Conservation (phyloP, 169 alveolate genomes). For the Plasmodium vinckei region DNA sequence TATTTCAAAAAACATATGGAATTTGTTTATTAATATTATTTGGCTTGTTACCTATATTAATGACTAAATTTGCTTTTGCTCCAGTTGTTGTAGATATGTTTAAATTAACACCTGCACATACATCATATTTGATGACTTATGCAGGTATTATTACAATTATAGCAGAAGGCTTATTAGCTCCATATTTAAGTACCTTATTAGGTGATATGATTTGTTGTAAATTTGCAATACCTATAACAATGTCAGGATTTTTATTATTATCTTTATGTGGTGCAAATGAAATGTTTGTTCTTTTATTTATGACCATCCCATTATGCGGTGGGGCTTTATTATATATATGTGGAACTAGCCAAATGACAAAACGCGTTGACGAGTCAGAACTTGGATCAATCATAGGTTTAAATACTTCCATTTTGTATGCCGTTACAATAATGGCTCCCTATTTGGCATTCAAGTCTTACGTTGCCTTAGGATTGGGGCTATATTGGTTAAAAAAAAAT, state of each 20-base stretch:
- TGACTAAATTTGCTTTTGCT: conserved; percentile 70
- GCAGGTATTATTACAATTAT: conserved; percentile 59
- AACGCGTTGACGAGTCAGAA: conserved; percentile 59
- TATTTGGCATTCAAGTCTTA: conserved; percentile 61
- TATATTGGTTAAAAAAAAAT: conserved; percentile 21
- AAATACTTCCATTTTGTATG: conserved; percentile 57
- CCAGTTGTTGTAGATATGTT: conserved; percentile 71
- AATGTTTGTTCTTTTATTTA: conserved; percentile 32
- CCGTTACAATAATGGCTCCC: conserved; percentile 64
- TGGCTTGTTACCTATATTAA: conserved; percentile 58
- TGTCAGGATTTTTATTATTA: conserved; percentile 42
- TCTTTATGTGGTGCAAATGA: conserved; percentile 71
- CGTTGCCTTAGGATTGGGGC: conserved; percentile 35
- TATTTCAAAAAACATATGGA: conserved; percentile 58
- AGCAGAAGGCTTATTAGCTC: conserved; percentile 64
- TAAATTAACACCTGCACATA: conserved; percentile 64
- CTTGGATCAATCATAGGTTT: conserved; percentile 61
- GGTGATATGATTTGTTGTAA: conserved; percentile 69
- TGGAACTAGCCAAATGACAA: conserved; percentile 76
- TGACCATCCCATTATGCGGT: conserved; percentile 68
- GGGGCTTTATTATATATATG: conserved; percentile 69
- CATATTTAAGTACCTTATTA: conserved; percentile 38
- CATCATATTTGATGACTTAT: conserved; percentile 67
- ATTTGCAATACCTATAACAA: conserved; percentile 50
- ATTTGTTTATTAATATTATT: conserved; percentile 57